These are phyloP conservation scores for Trichoderma asperellum DNA, from an alignment of 2,329 filamentous ascomycete species.

Conservation along the genomic window DNA sequence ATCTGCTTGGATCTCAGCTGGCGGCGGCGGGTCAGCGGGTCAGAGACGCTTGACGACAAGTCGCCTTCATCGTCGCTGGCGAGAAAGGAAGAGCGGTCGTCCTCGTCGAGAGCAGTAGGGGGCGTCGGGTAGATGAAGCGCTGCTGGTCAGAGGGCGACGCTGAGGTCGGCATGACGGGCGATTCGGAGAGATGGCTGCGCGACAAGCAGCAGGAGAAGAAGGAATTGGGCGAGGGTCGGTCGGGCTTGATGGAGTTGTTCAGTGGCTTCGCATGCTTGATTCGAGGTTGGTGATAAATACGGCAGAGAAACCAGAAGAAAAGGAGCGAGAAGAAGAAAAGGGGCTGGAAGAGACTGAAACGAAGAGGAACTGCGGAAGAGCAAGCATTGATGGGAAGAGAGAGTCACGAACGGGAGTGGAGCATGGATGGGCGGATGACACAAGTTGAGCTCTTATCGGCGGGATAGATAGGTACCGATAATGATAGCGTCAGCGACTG, in stretches of 20 bases:
- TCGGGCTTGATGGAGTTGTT: background rate
- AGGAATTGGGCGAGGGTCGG: background rate
- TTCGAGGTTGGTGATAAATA: background rate
- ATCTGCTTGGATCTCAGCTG: slow-evolving; percentile 38
- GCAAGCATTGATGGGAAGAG: background rate
- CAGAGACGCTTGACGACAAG: slow-evolving; percentile 19
- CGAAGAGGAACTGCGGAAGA: background rate
- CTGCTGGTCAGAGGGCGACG: slow-evolving; percentile 20
- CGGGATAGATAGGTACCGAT: background rate
- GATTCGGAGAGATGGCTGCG: background rate
- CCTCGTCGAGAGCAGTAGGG: slow-evolving; percentile 27
- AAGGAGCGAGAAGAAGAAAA: background rate
- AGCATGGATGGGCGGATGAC: background rate
- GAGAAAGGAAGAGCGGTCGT: slow-evolving; percentile 35
- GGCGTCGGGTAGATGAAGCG: slow-evolving; percentile 23
- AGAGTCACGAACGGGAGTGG: slow-evolving; percentile 8
- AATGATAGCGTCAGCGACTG: background rate
- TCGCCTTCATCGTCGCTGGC: slow-evolving; percentile 24
- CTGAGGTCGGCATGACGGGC: slow-evolving; percentile 26
- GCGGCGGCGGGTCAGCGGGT: slow-evolving; percentile 32
- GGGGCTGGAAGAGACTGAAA: background rate
- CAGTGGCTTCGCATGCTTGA: slow-evolving; percentile 7
- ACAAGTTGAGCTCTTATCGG: slow-evolving; percentile 23
- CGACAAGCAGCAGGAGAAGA: background rate
- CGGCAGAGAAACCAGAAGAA: background rate